phyloP scores from a whole-genome alignment of 345 rosid genomes.

The Nephelium lappaceum region DNA sequence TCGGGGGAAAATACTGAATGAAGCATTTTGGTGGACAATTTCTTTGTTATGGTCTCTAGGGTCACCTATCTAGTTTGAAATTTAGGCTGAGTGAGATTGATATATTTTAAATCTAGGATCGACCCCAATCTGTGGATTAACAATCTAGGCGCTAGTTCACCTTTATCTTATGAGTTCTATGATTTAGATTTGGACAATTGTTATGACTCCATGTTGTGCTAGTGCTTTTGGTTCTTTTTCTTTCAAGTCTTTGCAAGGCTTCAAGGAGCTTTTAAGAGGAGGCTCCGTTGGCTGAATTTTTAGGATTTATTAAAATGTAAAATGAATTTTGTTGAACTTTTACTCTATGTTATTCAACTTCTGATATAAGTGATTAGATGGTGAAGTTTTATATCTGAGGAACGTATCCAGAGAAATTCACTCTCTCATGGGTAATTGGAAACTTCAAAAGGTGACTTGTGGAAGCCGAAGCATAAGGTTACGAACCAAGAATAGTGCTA shows the following conservation, averaged over 20 bases:
- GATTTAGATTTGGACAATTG: background rate
- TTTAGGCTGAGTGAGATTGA: background rate
- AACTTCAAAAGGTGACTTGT: slow-evolving; percentile 78
- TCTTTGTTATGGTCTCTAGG: background rate
- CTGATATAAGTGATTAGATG: slow-evolving; percentile 11
- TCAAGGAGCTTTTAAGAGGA: background rate
- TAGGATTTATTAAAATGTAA: background rate
- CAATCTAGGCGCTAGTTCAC: background rate
- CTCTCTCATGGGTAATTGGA: slow-evolving; percentile 48
- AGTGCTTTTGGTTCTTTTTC: background rate
- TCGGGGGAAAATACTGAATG: background rate
- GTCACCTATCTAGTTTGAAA: background rate
- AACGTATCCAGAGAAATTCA: slow-evolving; percentile 33
- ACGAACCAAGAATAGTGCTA: slow-evolving; percentile 74
- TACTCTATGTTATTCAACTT: background rate
- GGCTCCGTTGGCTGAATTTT: background rate
- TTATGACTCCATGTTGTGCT: background rate
- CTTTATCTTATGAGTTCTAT: background rate
- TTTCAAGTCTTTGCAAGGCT: background rate
- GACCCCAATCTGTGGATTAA: background rate
- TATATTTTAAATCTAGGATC: background rate
- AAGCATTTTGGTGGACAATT: background rate
- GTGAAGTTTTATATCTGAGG: slow-evolving; percentile 27
- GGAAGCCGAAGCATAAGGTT: slow-evolving; percentile 84
- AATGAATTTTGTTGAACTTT: background rate